Evolutionary conservation across 2,329 filamentous ascomycete species (phyloP).

Genomic region (Cladobotryum mycophilum): DNA sequence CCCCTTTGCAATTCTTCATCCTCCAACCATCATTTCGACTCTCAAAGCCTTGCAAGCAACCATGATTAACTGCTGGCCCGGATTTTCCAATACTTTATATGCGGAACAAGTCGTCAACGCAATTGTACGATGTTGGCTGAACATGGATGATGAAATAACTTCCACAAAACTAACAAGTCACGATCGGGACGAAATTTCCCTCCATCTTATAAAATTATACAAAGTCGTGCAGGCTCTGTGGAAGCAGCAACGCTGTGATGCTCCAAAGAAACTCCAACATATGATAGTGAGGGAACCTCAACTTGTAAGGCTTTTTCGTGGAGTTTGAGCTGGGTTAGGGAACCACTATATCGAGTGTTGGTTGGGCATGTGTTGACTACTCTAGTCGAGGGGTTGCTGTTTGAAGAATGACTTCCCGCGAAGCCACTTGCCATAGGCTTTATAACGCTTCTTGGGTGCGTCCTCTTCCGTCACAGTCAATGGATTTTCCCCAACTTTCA

Average conservation of each 20-base stretch:
- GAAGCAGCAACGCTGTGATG: slow-evolving; percentile 11
- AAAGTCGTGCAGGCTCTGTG: slow-evolving; percentile 20
- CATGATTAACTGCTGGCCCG: slow-evolving; percentile 62
- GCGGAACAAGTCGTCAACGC: slow-evolving; percentile 58
- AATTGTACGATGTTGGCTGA: slow-evolving; percentile 57
- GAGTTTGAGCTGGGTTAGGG: neutral
- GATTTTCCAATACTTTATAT: slow-evolving; percentile 50
- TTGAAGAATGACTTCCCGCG: slow-evolving; percentile 94
- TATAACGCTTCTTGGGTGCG: slow-evolving; percentile 86
- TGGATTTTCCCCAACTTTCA: slow-evolving; percentile 73
- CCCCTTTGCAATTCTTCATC: slow-evolving; percentile 55
- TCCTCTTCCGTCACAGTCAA: slow-evolving; percentile 86
- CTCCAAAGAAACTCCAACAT: slow-evolving; percentile 13
- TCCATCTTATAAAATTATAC: slow-evolving; percentile 15
- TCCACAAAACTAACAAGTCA: neutral
- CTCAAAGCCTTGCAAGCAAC: slow-evolving; percentile 48
- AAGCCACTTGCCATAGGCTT: slow-evolving; percentile 93
- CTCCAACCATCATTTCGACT: slow-evolving; percentile 47
- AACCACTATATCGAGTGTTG: neutral
- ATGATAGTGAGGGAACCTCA: slow-evolving; percentile 21
- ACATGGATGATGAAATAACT: slow-evolving; percentile 35
- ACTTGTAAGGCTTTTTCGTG: slow-evolving; percentile 24
- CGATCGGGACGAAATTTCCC: neutral
- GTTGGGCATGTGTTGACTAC: neutral
- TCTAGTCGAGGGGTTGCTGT: slow-evolving; percentile 62